These are phyloP conservation scores for Sherardia arvensis DNA, from an alignment of 257 asterid species.

Conservation along the genomic window DNA sequence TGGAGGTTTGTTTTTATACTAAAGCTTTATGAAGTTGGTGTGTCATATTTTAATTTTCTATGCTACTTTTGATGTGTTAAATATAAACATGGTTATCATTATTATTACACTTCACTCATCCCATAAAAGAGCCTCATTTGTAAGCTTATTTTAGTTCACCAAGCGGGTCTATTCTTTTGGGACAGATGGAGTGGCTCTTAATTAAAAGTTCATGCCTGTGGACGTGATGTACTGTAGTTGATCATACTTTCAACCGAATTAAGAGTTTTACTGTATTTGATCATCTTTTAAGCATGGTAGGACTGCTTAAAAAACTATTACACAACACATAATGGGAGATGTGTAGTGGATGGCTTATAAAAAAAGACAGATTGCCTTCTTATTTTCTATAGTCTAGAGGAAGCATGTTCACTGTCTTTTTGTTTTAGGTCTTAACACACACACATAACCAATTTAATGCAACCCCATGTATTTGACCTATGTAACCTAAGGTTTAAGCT, in stretches of 20 bases:
- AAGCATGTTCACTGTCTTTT: background rate
- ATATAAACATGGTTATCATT: background rate
- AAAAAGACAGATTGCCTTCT: background rate
- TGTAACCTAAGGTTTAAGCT: background rate
- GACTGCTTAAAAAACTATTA: too few relatives aligned
- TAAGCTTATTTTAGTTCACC: background rate
- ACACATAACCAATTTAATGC: background rate
- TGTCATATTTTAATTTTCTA: background rate
- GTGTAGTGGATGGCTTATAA: background rate
- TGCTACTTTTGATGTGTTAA: background rate
- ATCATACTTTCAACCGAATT: background rate
- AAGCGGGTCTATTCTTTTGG: background rate
- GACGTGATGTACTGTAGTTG: background rate
- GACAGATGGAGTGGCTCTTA: background rate
- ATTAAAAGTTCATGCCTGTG: background rate
- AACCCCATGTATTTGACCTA: background rate
- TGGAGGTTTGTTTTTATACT: slow-evolving; percentile 67
- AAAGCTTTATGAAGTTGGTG: background rate
- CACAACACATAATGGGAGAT: background rate
- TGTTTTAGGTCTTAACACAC: background rate
- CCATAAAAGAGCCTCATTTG: background rate
- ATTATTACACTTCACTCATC: background rate
- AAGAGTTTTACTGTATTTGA: background rate
- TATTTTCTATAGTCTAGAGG: background rate
- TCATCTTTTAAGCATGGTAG: background rate